Conservation (phyloP, 1,284 basidiomycete genomes). For the Moniliophthora roreri region DNA sequence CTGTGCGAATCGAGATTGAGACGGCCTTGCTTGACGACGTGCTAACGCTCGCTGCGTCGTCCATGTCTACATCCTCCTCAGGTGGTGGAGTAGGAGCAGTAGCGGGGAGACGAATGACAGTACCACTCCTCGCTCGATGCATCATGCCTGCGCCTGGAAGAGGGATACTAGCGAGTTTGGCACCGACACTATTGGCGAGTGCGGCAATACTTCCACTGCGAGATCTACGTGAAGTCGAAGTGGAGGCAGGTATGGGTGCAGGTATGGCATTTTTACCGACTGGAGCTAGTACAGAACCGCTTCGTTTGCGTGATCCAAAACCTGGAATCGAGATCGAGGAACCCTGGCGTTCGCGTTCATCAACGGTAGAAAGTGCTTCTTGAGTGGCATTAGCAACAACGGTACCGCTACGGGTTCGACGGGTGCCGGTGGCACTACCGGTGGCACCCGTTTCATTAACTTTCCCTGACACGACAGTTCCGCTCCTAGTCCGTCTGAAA, state of each 20-base stretch:
- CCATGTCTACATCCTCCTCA: too few species aligned
- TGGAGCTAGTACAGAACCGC: background rate
- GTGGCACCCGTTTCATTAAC: background rate
- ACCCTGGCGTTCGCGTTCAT: background rate
- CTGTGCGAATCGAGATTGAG: too few species aligned
- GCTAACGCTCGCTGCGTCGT: too few species aligned
- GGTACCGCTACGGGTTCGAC: conserved; percentile 11
- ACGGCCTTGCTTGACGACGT: too few species aligned
- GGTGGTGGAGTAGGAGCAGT: too few species aligned
- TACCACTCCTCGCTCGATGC: conserved; percentile 10
- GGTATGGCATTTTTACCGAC: background rate
- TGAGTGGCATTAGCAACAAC: background rate
- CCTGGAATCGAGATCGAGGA: background rate
- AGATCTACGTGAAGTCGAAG: conserved; percentile 16
- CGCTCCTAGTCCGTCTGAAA: conserved; percentile 36
- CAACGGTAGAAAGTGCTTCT: conserved; percentile 4
- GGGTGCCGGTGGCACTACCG: background rate
- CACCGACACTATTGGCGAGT: conserved; percentile 3
- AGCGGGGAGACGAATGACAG: background rate
- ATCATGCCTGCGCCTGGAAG: conserved; percentile 4
- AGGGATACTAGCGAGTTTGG: conserved; percentile 3
- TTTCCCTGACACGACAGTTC: conserved; percentile 29
- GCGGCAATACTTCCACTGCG: conserved; percentile 11
- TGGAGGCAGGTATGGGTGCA: background rate
- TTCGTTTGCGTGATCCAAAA: background rate